Evolutionary conservation across 169 alveolate genomes (phyloP).

Genomic region (Plasmodium yoelii): DNA sequence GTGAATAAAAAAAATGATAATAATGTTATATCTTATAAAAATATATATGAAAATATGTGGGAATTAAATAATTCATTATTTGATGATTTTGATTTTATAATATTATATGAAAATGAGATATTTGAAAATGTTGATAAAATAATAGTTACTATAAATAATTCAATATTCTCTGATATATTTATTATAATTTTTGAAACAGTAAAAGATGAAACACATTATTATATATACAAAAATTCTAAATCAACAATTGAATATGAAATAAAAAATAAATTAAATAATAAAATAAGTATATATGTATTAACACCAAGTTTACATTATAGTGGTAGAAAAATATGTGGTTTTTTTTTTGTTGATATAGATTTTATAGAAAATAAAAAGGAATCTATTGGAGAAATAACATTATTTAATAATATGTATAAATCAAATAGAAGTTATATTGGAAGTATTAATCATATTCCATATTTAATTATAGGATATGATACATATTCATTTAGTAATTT

Average conservation of each 20-base stretch:
- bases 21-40: background rate
- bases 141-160: constrained; percentile 29
- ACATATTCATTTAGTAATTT: constrained; percentile 21
- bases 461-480: constrained; percentile 43
- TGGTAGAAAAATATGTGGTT: constrained; percentile 28
- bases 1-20: background rate
- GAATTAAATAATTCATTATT: constrained; percentile 26
- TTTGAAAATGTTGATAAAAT: constrained; percentile 15
- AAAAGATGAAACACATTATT: constrained; percentile 20
- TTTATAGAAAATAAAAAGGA: background rate
- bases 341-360: constrained; percentile 60
- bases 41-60: constrained; percentile 43
- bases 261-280: background rate
- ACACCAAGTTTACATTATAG: constrained; percentile 19
- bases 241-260: constrained; percentile 11
- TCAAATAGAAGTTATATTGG: background rate
- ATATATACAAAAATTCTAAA: constrained; percentile 24
- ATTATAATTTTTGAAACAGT: constrained; percentile 13
- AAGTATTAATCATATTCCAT: constrained; percentile 28
- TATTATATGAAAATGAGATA: constrained; percentile 23
- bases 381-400: background rate
- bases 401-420: background rate
- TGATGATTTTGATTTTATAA: constrained; percentile 27
- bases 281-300: constrained; percentile 19
- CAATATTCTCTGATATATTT: constrained; percentile 23